Evolutionary conservation across 352 stramenopile species (phyloP).

Genomic region (Elongisporangium undulatum): DNA sequence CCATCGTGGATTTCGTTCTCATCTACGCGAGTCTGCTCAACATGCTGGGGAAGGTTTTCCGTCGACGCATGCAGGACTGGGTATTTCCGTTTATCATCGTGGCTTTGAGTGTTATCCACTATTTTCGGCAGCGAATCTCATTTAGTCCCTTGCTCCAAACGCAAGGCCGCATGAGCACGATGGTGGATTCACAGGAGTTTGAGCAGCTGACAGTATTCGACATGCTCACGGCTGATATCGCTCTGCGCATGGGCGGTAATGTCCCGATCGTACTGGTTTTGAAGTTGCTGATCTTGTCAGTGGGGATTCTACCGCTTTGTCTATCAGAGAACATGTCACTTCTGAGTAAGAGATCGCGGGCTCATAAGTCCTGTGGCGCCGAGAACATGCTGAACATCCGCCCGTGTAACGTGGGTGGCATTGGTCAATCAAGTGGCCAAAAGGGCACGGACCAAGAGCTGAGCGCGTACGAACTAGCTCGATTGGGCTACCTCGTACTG

Average conservation of each 20-base stretch:
- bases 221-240: slow-evolving; percentile 25
- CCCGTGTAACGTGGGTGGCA: slow-evolving; percentile 17
- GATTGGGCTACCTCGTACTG: slow-evolving; percentile 31
- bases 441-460: neutral
- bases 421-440: slow-evolving; percentile 14
- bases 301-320: slow-evolving; percentile 31
- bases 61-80: slow-evolving; percentile 24
- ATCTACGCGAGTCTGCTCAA: slow-evolving; percentile 45
- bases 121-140: slow-evolving; percentile 13
- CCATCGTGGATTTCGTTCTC: slow-evolving; percentile 28
- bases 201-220: slow-evolving; percentile 21
- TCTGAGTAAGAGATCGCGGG: neutral
- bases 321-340: slow-evolving; percentile 8
- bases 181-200: slow-evolving; percentile 23
- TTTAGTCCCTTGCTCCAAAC: no score
- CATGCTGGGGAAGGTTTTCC: slow-evolving; percentile 26
- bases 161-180: slow-evolving; percentile 23
- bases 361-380: slow-evolving; percentile 2
- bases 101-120: slow-evolving; percentile 30
- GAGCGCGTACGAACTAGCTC: slow-evolving; percentile 24
- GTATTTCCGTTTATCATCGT: slow-evolving; percentile 30
- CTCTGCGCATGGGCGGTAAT: slow-evolving; percentile 22
- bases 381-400: slow-evolving; percentile 21
- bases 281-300: slow-evolving; percentile 27
- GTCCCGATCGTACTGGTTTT: slow-evolving; percentile 23